Conservation (phyloP, 768 basidiomycete species). For the Russula brevipes region DNA sequence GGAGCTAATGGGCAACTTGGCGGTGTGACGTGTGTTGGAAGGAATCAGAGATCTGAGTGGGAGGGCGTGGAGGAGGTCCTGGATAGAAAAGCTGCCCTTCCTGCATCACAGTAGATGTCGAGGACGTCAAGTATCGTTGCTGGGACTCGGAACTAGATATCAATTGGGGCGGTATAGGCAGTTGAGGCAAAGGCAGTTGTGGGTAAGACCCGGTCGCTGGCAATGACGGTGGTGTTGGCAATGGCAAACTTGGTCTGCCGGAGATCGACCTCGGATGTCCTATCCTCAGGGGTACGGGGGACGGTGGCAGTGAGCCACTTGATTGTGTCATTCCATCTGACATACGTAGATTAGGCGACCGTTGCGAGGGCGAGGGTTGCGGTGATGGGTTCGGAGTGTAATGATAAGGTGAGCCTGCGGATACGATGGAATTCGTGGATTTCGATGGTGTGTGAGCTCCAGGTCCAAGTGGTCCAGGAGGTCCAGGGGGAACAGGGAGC, state of each 20-base stretch:
- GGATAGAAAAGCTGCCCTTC: conserved; percentile 28
- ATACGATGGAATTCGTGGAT: neutral
- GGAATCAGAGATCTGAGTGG: conserved; percentile 21
- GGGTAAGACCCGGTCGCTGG: conserved; percentile 34
- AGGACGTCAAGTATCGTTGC: conserved; percentile 25
- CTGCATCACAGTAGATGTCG: conserved; percentile 27
- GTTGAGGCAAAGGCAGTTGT: conserved; percentile 30
- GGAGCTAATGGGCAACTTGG: conserved; percentile 25
- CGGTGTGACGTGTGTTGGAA: conserved; percentile 11
- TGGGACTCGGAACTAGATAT: conserved; percentile 20
- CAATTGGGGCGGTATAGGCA: conserved; percentile 13
- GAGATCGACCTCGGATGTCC: conserved; percentile 28
- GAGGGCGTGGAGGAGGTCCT: conserved; percentile 31
- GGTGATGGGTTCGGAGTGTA: conserved; percentile 19
- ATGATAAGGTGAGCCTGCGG: conserved; percentile 16
- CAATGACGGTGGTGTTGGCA: conserved; percentile 33
- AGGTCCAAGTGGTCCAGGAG: conserved; percentile 24
- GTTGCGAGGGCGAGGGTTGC: conserved; percentile 17
- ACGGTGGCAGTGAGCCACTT: conserved; percentile 22
- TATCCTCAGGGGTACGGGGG: conserved; percentile 12
- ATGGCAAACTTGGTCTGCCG: conserved; percentile 49
- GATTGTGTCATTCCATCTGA: conserved; percentile 15
- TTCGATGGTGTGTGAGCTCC: conserved; percentile 16
- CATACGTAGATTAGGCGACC: conserved; percentile 13
- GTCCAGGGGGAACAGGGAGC: conserved; percentile 25